A percentile compares a stretch with the other conserved stretches of the same genome.
Conservation (phyloP, 129 eudicot species). For the Flaveria ramosissima region DNA sequence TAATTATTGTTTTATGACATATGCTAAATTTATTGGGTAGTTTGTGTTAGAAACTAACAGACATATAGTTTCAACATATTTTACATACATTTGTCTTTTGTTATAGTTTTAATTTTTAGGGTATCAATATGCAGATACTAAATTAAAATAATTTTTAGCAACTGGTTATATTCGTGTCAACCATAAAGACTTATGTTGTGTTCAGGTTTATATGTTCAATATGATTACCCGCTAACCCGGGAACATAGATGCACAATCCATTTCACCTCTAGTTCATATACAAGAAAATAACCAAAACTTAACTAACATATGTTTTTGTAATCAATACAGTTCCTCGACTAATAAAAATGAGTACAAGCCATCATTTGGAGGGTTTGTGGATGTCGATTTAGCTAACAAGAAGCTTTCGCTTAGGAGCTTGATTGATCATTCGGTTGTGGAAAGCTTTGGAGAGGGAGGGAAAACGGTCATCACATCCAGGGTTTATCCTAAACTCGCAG, state of each 20-base stretch:
- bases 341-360: constrained; percentile 46
- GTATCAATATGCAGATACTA: no score
- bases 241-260: not conserved
- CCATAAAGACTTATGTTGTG: no score
- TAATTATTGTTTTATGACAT: no score
- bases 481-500: constrained; percentile 65
- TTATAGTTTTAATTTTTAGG: no score
- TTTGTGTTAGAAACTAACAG: no score
- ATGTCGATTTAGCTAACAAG: constrained; percentile 50
- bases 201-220: no score
- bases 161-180: no score
- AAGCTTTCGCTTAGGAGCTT: constrained; percentile 67
- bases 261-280: not conserved
- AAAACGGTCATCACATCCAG: constrained; percentile 63
- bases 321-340: constrained; percentile 52
- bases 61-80: no score
- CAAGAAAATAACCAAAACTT: not conserved
- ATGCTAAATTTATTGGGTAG: no score
- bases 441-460: constrained; percentile 73
- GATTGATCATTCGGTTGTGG: constrained; percentile 83
- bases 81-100: no score
- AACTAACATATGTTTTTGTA: not conserved
- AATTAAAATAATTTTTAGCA: no score
- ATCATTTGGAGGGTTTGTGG: constrained; percentile 72
- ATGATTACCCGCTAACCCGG: not conserved